phyloP scores from a whole-genome alignment of 768 basidiomycete genomes.

The Peribolospora kevripleyi region DNA sequence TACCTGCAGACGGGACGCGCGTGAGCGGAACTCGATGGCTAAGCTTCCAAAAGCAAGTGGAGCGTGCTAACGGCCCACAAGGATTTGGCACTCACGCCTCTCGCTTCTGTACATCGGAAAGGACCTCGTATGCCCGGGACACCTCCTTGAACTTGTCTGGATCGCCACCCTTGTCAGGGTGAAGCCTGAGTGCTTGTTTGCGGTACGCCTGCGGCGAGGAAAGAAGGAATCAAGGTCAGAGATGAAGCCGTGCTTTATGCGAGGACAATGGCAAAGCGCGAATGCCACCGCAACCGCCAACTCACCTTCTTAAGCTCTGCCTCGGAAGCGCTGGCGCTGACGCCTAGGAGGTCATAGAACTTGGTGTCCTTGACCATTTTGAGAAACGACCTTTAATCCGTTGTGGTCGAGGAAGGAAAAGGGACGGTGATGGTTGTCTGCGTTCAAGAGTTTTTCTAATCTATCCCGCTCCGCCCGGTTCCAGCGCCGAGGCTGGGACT shows the following conservation, averaged over 20 bases:
- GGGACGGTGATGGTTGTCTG: too few species aligned
- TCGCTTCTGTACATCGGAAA: constrained; percentile 67
- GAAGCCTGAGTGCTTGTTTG: not conserved
- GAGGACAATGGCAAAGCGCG: not conserved
- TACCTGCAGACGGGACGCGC: constrained; percentile 25
- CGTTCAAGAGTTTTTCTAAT: too few species aligned
- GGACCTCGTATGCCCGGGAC: constrained; percentile 79
- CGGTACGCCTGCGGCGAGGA: not conserved
- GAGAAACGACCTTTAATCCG: not conserved
- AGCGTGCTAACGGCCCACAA: not conserved
- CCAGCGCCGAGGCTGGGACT: too few species aligned
- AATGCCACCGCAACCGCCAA: not conserved
- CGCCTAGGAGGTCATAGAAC: constrained; percentile 61
- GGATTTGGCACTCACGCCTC: constrained; percentile 20
- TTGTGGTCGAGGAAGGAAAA: too few species aligned
- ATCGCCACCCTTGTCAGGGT: constrained; percentile 73
- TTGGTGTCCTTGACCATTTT: constrained; percentile 16
- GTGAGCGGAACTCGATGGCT: constrained; percentile 2
- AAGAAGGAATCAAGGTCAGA: constrained; percentile 14
- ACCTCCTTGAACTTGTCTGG: constrained; percentile 95
- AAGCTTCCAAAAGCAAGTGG: constrained; percentile 7
- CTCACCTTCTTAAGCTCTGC: constrained; percentile 59
- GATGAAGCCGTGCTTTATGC: not conserved
- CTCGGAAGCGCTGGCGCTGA: constrained; percentile 50
- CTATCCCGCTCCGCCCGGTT: too few species aligned